phyloP scores from a whole-genome alignment of 2,329 filamentous ascomycete genomes.

The Pseudogymnoascus sp. region DNA sequence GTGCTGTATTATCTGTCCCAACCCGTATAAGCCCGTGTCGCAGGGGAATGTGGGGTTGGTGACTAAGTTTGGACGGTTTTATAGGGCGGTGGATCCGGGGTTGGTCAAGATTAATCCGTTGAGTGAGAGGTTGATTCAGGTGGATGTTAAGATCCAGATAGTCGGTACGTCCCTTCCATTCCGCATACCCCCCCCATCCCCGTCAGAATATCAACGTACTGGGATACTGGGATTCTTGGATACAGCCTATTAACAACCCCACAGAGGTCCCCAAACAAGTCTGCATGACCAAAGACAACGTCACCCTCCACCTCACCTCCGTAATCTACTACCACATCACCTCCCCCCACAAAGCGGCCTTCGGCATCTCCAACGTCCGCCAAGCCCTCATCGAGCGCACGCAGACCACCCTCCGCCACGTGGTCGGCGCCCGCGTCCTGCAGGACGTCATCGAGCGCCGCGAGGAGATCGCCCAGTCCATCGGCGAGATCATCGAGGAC shows the following conservation, averaged over 20 bases:
- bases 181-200: too few species aligned
- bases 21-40: constrained; percentile 85
- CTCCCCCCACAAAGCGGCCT: constrained; percentile 91
- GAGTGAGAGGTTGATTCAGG: constrained; percentile 77
- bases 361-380: constrained; percentile 88
- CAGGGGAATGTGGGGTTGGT: constrained; percentile 94
- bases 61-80: constrained; percentile 91
- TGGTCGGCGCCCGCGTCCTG: constrained; percentile 87
- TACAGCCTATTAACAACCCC: constrained; percentile 14
- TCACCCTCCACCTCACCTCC: constrained; percentile 83
- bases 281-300: constrained; percentile 99
- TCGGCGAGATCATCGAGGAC: constrained; percentile 95
- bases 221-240: too few species aligned
- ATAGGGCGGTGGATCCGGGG: constrained; percentile 91
- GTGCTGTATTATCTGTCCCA: constrained; percentile 86
- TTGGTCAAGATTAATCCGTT: constrained; percentile 96
- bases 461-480: constrained; percentile 91
- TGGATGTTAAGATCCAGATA: constrained; percentile 99
- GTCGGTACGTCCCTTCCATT: constrained; percentile 43
- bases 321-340: constrained; percentile 99
- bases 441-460: constrained; percentile 98
- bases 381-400: constrained; percentile 97
- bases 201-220: too few species aligned
- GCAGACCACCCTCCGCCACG: constrained; percentile 93
- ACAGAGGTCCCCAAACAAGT: constrained; percentile 85